A percentile compares a stretch with the other conserved stretches of the same genome.
phyloP scores from a whole-genome alignment of 139 green algal genomes.

The Picochlorum sp. region DNA sequence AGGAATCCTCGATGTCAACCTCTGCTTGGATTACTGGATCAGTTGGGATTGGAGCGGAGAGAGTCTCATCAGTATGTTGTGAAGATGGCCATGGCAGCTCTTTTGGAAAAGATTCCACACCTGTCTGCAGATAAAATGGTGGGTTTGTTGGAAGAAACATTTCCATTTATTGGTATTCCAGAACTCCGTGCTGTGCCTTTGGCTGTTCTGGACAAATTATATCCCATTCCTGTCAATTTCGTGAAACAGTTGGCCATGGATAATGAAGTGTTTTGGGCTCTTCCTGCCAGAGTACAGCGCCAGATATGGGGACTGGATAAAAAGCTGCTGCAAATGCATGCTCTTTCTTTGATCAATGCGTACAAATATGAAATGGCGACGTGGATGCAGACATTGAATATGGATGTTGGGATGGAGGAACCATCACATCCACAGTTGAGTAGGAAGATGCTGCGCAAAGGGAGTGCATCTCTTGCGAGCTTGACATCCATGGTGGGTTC shows the following conservation, averaged over 20 bases:
- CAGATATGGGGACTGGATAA: conserved; percentile 82
- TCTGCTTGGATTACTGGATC: conserved; percentile 65
- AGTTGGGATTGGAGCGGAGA: conserved; percentile 41
- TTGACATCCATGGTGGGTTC: conserved; percentile 38
- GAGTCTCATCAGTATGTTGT: conserved; percentile 56
- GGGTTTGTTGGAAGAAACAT: conserved; percentile 30
- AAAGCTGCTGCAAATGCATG: conserved; percentile 67
- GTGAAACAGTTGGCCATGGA: conserved; percentile 74
- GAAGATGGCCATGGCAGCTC: conserved; percentile 31
- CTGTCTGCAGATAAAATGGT: conserved; percentile 27
- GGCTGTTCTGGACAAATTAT: conserved; percentile 43
- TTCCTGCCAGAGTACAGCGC: conserved; percentile 57
- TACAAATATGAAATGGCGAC: conserved; percentile 64
- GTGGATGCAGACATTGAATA: conserved; percentile 52
- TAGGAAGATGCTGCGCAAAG: conserved; percentile 42
- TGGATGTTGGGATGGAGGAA: conserved; percentile 44
- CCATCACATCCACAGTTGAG: conserved; percentile 10
- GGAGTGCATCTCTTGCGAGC: conserved; percentile 30
- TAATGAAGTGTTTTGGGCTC: conserved; percentile 60
- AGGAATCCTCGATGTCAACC: conserved; percentile 45
- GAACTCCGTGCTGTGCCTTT: conserved; percentile 55
- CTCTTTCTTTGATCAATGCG: conserved; percentile 49
- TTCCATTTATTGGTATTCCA: conserved; percentile 40
- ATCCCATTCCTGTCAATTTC: conserved; percentile 58
- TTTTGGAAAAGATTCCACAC: conserved; percentile 35